phyloP scores from a whole-genome alignment of 1,284 basidiomycete genomes.

The Boletus semigastroideus region DNA sequence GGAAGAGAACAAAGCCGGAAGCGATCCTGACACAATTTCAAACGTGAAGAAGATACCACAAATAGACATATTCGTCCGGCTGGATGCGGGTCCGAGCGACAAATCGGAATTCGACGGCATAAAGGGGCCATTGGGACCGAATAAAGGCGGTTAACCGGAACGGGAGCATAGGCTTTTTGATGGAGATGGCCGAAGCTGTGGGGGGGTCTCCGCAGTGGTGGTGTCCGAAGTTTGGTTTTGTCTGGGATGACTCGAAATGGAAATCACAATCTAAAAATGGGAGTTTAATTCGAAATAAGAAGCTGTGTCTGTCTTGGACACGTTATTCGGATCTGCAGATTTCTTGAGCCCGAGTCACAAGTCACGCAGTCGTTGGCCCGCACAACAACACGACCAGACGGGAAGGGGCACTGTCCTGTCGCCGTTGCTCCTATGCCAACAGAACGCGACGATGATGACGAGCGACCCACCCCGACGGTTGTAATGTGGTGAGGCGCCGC shows the following conservation, averaged over 20 bases:
- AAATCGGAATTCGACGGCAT: background rate
- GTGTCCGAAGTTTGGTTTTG: background rate
- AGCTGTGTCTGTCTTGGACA: constrained; percentile 22
- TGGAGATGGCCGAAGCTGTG: constrained; percentile 9
- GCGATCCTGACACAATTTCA: constrained; percentile 16
- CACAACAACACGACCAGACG: background rate
- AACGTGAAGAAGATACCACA: constrained; percentile 4
- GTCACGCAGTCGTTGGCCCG: constrained; percentile 12
- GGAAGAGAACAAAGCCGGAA: constrained; percentile 10
- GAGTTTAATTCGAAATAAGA: constrained; percentile 34
- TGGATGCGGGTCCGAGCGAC: constrained; percentile 19
- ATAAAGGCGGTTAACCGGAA: background rate
- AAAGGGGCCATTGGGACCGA: background rate
- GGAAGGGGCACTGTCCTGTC: constrained; percentile 4
- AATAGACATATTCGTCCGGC: constrained; percentile 21
- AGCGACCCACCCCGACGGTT: background rate
- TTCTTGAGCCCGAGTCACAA: constrained; percentile 17
- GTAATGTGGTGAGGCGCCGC: background rate
- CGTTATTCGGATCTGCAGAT: constrained; percentile 37
- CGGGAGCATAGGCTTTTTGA: constrained; percentile 21
- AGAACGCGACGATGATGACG: constrained; percentile 1
- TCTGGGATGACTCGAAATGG: constrained; percentile 10
- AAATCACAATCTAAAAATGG: constrained; percentile 6
- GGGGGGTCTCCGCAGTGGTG: background rate
- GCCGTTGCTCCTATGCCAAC: constrained; percentile 13